These are phyloP conservation scores for Rickenella mellea DNA, from an alignment of 768 basidiomycete genomes.

Conservation along the genomic window DNA sequence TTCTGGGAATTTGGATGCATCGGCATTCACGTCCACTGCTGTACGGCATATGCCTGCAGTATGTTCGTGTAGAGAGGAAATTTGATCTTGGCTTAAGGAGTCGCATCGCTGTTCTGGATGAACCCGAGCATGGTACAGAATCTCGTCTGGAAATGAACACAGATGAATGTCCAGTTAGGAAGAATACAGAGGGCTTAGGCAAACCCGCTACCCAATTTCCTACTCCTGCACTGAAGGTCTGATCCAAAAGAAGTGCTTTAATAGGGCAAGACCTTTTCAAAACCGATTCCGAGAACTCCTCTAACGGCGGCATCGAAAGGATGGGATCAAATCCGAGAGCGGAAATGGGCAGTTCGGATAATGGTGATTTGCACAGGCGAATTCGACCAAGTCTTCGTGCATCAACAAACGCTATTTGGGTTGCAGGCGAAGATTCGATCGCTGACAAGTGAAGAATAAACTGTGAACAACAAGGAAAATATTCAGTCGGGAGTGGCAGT, in stretches of 20 bases:
- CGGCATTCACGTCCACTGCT: conserved; percentile 64
- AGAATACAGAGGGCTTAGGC: conserved; percentile 8
- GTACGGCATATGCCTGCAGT: conserved; percentile 44
- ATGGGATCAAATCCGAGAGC: conserved; percentile 72
- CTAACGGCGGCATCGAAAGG: conserved; percentile 50
- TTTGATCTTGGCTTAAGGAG: conserved; percentile 38
- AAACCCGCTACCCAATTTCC: conserved; percentile 78
- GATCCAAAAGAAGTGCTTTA: conserved; percentile 70
- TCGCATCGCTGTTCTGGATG: conserved; percentile 66
- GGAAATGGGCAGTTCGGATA: conserved; percentile 59
- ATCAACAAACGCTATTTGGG: conserved; percentile 62
- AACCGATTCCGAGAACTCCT: conserved; percentile 38
- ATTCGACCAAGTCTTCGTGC: conserved; percentile 63
- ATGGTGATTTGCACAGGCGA: conserved; percentile 48
- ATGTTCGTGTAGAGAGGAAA: conserved; percentile 41
- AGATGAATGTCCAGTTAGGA: conserved; percentile 1
- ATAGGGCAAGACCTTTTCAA: conserved; percentile 52
- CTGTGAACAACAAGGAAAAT: conserved; percentile 22
- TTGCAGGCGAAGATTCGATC: conserved; percentile 22
- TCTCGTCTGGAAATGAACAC: conserved; percentile 38
- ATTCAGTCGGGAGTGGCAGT: background rate
- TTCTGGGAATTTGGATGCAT: conserved; percentile 54
- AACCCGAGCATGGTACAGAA: conserved; percentile 63
- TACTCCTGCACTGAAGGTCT: conserved; percentile 72
- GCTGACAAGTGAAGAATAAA: conserved; percentile 53